Conservation (phyloP, 306 rosid genomes). For the Astragalus membranaceus region DNA sequence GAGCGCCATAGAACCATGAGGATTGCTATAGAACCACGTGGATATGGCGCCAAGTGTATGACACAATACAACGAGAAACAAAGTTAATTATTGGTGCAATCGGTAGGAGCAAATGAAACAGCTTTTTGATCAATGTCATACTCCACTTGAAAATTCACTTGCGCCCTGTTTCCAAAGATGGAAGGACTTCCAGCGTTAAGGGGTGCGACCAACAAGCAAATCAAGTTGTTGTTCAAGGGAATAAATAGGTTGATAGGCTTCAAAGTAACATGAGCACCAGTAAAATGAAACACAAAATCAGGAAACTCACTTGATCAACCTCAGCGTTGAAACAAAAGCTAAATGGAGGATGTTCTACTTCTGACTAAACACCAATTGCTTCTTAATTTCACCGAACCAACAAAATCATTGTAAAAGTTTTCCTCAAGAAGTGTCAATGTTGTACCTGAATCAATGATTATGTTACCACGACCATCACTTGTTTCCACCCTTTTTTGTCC, state of each 20-base stretch:
- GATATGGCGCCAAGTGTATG: too few species aligned
- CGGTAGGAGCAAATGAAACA: constrained; percentile 6
- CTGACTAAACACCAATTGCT: background rate
- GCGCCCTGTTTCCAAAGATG: background rate
- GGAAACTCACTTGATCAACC: background rate
- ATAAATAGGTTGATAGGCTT: background rate
- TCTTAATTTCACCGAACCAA: background rate
- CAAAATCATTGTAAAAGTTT: background rate
- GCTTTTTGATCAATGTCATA: background rate
- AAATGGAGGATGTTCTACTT: too few species aligned
- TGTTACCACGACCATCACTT: background rate
- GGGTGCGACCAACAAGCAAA: background rate
- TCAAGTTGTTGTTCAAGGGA: background rate
- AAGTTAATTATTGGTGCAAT: background rate
- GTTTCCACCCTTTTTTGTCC: background rate
- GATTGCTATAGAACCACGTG: too few species aligned
- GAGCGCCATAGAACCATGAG: too few species aligned
- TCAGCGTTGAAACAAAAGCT: too few species aligned
- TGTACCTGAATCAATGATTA: constrained; percentile 20
- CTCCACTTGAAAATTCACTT: background rate
- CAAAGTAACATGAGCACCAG: background rate
- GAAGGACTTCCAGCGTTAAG: background rate
- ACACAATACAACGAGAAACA: too few species aligned
- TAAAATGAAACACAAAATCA: background rate
- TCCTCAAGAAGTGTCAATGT: background rate